These are phyloP conservation scores for Serendipita sp. DNA, from an alignment of 768 basidiomycete genomes.

Conservation along the genomic window DNA sequence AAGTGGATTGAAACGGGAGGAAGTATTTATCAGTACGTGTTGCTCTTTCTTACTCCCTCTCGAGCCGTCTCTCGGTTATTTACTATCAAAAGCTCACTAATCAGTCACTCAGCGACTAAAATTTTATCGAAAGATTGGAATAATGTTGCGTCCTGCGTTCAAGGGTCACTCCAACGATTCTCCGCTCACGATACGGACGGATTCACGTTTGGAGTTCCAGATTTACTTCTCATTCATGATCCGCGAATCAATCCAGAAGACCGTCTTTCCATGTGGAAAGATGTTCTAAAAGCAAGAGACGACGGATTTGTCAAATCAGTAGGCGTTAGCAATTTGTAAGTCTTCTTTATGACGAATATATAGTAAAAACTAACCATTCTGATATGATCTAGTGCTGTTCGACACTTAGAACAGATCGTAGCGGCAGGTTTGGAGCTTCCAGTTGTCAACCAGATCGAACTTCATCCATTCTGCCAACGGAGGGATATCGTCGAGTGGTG, in stretches of 20 bases:
- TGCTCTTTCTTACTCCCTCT: too few relatives aligned
- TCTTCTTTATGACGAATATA: background rate
- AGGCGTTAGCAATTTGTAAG: conserved; percentile 75
- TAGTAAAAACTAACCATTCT: background rate
- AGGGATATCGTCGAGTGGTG: conserved; percentile 22
- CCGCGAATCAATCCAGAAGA: conserved; percentile 44
- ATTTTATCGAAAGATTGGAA: background rate
- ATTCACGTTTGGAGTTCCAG: conserved; percentile 14
- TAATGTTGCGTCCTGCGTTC: background rate
- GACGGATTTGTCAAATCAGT: conserved; percentile 52
- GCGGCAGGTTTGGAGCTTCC: conserved; percentile 47
- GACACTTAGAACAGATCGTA: conserved; percentile 60
- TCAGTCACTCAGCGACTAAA: background rate
- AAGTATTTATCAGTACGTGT: conserved; percentile 54
- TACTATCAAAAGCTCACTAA: background rate
- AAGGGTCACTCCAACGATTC: background rate
- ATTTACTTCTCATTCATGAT: conserved; percentile 67
- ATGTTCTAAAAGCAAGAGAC: conserved; percentile 39
- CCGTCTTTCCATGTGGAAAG: conserved; percentile 57
- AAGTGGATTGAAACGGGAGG: conserved; percentile 37
- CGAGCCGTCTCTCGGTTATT: background rate
- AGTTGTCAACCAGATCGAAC: conserved; percentile 71
- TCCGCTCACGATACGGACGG: background rate
- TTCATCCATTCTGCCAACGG: conserved; percentile 50
- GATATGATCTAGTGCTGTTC: conserved; percentile 32